A percentile compares a stretch with the other conserved stretches of the same genome.
Conservation (phyloP, 2,329 filamentous ascomycete genomes). For the Pleomassaria siparia region DNA sequence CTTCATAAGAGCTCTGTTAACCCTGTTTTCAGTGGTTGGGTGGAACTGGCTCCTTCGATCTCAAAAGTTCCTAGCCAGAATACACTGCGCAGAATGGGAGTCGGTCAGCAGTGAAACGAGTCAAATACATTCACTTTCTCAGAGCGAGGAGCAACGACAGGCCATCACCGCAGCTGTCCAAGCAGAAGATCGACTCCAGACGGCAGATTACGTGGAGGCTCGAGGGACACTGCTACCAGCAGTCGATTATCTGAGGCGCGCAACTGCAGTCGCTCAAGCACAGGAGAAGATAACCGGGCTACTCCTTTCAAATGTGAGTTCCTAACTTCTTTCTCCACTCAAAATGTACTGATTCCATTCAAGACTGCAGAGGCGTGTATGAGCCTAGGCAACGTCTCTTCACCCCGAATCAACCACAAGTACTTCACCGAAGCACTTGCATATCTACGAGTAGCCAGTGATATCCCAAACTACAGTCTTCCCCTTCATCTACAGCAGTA, state of each 20-base stretch:
- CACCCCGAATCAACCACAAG: constrained; percentile 45
- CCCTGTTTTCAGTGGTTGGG: constrained; percentile 48
- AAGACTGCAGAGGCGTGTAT: constrained; percentile 54
- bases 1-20: constrained; percentile 3
- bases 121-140: constrained; percentile 21
- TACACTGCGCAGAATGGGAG: constrained; percentile 49
- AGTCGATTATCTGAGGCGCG: constrained; percentile 53
- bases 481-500: constrained; percentile 51
- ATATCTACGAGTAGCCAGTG: constrained; percentile 48
- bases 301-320: constrained; percentile 49
- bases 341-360: not conserved
- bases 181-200: constrained; percentile 42
- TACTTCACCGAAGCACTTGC: constrained; percentile 51
- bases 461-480: constrained; percentile 47
- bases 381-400: constrained; percentile 55
- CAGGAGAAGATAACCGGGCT: constrained; percentile 44
- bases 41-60: constrained; percentile 55
- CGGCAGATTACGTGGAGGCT: constrained; percentile 54
- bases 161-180: constrained; percentile 27
- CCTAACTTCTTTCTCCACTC: not conserved
- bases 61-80: constrained; percentile 52
- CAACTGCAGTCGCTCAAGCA: constrained; percentile 47
- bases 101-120: constrained; percentile 40
- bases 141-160: constrained; percentile 22
- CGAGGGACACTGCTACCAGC: constrained; percentile 54